Conservation (phyloP, 2,329 filamentous ascomycete species). For the Fusarium nematophilum region DNA sequence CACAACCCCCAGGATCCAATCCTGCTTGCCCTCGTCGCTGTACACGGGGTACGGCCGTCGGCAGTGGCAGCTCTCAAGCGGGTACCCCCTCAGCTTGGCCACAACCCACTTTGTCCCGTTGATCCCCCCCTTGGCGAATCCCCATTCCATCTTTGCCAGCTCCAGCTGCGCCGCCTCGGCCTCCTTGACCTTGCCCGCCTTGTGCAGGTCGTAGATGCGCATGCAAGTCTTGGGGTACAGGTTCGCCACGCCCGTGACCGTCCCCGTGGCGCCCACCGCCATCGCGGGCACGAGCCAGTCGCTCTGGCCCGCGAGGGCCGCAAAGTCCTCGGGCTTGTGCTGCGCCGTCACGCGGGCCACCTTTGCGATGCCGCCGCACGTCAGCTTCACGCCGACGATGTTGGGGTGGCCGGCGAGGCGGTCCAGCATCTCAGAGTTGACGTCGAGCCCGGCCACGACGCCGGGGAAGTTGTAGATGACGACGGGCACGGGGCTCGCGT, state of each 20-base stretch:
- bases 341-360: constrained; percentile 69
- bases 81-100: constrained; percentile 64
- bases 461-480: constrained; percentile 80
- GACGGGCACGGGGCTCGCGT: constrained; percentile 69
- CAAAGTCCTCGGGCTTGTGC: constrained; percentile 67
- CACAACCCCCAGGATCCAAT: constrained; percentile 46
- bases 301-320: constrained; percentile 75
- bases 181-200: constrained; percentile 58
- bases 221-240: constrained; percentile 69
- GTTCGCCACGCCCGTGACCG: constrained; percentile 73
- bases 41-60: constrained; percentile 66
- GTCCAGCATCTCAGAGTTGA: constrained; percentile 74
- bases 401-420: constrained; percentile 68
- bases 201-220: constrained; percentile 60
- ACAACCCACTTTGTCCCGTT: constrained; percentile 71
- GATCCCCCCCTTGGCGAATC: constrained; percentile 68
- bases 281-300: constrained; percentile 76
- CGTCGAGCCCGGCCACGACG: constrained; percentile 73
- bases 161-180: constrained; percentile 62
- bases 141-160: constrained; percentile 65
- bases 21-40: constrained; percentile 47
- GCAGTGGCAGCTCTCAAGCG: constrained; percentile 62
- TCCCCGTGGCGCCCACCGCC: constrained; percentile 67
- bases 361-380: constrained; percentile 80
- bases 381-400: constrained; percentile 78